Conservation (phyloP, 495 filamentous ascomycete genomes). For the Pseudevernia furfuracea region DNA sequence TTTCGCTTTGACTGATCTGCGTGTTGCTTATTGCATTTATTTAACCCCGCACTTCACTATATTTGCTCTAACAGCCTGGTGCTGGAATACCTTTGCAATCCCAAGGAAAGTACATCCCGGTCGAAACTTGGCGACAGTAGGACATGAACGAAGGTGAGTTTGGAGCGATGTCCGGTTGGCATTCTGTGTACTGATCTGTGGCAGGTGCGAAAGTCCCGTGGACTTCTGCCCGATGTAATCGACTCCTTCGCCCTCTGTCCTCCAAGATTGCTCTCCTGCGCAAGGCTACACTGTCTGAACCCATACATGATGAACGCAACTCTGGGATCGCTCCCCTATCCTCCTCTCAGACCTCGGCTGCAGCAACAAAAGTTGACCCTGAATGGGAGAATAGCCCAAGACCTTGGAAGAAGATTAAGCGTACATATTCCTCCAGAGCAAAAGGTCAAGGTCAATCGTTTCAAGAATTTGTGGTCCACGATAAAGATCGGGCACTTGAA, state of each 20-base stretch:
- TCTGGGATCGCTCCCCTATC: slow-evolving; percentile 1
- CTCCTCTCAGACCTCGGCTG: background rate
- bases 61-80: background rate
- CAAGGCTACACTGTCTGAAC: slow-evolving; percentile 29
- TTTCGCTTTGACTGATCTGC: slow-evolving; percentile 5
- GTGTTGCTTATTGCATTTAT: slow-evolving; percentile 3
- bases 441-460: background rate
- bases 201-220: slow-evolving; percentile 31
- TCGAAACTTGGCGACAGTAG: background rate
- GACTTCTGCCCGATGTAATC: slow-evolving; percentile 50
- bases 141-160: background rate
- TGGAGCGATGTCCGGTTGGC: background rate
- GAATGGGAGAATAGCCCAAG: slow-evolving; percentile 27
- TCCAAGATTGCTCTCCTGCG: slow-evolving; percentile 45
- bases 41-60: background rate
- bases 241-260: slow-evolving; percentile 47
- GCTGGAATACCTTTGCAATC: background rate
- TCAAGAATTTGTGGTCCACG: background rate
- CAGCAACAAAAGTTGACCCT: background rate
- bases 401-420: slow-evolving; percentile 27
- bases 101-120: background rate
- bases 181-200: background rate
- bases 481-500: background rate
- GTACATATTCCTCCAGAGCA: slow-evolving; percentile 31
- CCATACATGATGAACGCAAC: background rate